A percentile compares a stretch with the other conserved stretches of the same genome.
These are phyloP conservation scores for Leucocoprinus sp. DNA, from an alignment of 768 basidiomycete species.

Conservation along the genomic window DNA sequence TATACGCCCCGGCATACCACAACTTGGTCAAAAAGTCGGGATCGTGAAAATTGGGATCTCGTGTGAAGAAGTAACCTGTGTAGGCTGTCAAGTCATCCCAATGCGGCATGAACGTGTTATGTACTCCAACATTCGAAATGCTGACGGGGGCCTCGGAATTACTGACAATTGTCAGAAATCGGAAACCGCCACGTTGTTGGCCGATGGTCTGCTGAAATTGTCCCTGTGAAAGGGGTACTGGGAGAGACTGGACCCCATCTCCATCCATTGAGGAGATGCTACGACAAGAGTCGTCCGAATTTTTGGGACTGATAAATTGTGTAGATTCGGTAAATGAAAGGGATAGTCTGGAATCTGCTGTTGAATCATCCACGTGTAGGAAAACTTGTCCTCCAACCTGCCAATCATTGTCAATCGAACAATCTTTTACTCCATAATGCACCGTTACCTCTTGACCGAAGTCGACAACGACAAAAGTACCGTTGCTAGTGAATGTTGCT, in stretches of 20 bases:
- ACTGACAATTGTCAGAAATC: constrained; percentile 32
- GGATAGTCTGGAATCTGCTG: no score
- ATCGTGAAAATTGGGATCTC: no score
- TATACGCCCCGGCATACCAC: constrained; percentile 50
- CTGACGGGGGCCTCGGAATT: constrained; percentile 26
- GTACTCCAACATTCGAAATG: constrained; percentile 34
- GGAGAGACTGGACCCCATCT: constrained; percentile 24
- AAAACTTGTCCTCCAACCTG: constrained; percentile 28
- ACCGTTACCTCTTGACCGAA: constrained; percentile 1
- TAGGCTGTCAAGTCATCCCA: constrained; percentile 36
- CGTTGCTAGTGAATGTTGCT: not conserved
- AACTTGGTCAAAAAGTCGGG: no score
- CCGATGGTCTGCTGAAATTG: constrained; percentile 27
- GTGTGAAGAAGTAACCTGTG: no score
- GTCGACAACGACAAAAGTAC: no score
- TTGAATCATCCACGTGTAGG: constrained; percentile 19
- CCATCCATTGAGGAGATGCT: no score
- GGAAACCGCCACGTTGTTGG: constrained; percentile 36
- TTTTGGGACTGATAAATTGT: no score
- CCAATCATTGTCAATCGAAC: not conserved
- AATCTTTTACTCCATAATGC: not conserved
- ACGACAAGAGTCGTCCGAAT: no score
- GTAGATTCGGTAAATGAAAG: no score
- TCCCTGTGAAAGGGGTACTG: constrained; percentile 20
- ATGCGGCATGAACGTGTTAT: constrained; percentile 41